Conservation (phyloP, 1,284 basidiomycete species). For the Ustilago lituana region DNA sequence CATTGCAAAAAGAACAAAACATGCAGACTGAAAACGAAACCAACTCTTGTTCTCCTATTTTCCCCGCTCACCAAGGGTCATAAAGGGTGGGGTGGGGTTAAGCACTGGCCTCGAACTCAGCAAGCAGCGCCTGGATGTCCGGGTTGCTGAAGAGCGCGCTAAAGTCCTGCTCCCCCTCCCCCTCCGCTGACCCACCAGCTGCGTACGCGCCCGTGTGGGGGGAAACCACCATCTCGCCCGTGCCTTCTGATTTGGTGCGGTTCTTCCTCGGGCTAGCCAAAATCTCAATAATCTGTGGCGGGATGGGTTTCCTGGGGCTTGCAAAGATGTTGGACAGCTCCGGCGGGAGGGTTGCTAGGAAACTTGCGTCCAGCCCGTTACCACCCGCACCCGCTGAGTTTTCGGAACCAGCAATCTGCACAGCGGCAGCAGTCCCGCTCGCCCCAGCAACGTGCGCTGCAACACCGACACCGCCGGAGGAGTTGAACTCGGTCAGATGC, state of each 20-base stretch:
- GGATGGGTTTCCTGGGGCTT: slow-evolving; percentile 27
- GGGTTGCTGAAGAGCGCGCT: slow-evolving; percentile 38
- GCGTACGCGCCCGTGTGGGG: neutral
- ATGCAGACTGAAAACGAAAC: no score
- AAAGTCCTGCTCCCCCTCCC: slow-evolving; percentile 18
- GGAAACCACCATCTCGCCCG: slow-evolving; percentile 10
- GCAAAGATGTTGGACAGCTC: slow-evolving; percentile 28
- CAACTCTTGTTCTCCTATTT: no score
- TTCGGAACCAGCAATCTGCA: slow-evolving; percentile 6
- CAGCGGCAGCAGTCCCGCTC: slow-evolving; percentile 9
- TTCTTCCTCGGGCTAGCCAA: slow-evolving; percentile 21
- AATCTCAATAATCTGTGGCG: slow-evolving; percentile 36
- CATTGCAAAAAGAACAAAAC: no score
- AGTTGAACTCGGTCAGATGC: slow-evolving; percentile 54
- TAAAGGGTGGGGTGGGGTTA: neutral
- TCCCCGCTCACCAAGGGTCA: no score
- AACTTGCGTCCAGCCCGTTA: slow-evolving; percentile 10
- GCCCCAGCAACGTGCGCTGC: slow-evolving; percentile 51
- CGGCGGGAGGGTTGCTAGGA: slow-evolving; percentile 23
- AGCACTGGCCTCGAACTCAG: slow-evolving; percentile 23
- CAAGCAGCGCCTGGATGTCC: slow-evolving; percentile 42
- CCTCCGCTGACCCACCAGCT: neutral
- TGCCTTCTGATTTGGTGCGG: neutral
- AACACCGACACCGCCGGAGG: slow-evolving; percentile 47
- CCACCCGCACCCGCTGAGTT: neutral